Conservation (phyloP, 257 asterid species). For the Paraleonurus japonicus region DNA sequence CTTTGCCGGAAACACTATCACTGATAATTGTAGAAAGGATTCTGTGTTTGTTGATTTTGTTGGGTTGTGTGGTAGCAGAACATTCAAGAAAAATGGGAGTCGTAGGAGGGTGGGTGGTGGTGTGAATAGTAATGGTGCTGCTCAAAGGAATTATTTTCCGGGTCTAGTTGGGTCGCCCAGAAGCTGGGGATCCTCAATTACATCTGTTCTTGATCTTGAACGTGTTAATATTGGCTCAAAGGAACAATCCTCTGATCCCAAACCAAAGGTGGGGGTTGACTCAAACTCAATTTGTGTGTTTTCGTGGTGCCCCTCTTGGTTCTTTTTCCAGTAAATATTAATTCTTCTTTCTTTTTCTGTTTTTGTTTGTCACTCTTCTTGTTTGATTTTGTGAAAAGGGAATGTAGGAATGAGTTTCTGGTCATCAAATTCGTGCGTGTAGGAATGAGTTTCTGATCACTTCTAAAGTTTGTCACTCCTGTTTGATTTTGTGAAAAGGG, state of each 20-base stretch:
- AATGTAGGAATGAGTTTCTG: background rate
- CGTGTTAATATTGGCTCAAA: conserved; percentile 30
- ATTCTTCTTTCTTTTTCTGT: background rate
- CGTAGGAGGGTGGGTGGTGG: conserved; percentile 39
- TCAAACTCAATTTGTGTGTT: background rate
- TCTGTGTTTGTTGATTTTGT: conserved; percentile 49
- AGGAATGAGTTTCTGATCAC: too few species aligned
- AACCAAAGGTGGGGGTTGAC: conserved; percentile 43
- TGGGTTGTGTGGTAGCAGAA: conserved; percentile 41
- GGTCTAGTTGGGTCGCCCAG: conserved; percentile 30
- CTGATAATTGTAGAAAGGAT: conserved; percentile 33
- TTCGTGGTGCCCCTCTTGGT: background rate
- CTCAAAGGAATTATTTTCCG: conserved; percentile 33
- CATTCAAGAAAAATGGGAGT: conserved; percentile 32
- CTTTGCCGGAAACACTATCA: conserved; percentile 35
- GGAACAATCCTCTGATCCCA: conserved; percentile 34
- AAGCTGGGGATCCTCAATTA: conserved; percentile 42
- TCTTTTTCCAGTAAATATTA: background rate
- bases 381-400: conserved; percentile 21
- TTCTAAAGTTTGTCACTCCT: too few species aligned
- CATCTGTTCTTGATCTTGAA: conserved; percentile 55
- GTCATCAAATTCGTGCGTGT: background rate
- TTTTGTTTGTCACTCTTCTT: background rate
- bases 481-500: too few species aligned
- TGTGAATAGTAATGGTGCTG: conserved; percentile 17